These are phyloP conservation scores for Populus pruinosa DNA, from an alignment of 345 rosid species.

Conservation along the genomic window DNA sequence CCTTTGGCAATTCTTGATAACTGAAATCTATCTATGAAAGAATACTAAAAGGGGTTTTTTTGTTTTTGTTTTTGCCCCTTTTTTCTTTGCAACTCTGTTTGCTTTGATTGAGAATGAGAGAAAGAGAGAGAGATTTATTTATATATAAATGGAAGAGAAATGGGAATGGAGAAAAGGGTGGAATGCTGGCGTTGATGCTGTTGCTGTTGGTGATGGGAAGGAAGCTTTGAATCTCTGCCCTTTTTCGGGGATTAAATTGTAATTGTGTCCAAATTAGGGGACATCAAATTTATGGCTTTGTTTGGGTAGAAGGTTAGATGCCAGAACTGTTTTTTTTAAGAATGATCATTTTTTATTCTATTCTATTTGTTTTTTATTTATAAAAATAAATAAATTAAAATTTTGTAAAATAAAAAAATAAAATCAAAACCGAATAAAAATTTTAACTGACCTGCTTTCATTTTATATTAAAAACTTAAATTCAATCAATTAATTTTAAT, in stretches of 20 bases:
- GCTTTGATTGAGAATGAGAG: not conserved
- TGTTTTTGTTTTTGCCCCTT: not conserved
- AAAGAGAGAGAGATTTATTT: not conserved
- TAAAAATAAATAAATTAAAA: too few species aligned
- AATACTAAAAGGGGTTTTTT: not conserved
- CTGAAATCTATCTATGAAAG: not conserved
- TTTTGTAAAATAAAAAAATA: too few species aligned
- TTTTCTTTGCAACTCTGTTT: conserved; percentile 6
- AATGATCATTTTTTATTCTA: too few species aligned
- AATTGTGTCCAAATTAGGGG: not conserved
- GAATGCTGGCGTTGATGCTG: not conserved
- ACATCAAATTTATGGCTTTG: not conserved
- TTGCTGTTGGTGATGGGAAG: not conserved
- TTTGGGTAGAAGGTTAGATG: too few species aligned
- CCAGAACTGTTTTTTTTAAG: rapidly evolving
- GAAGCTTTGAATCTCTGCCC: conserved; percentile 9
- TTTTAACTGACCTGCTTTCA: too few species aligned
- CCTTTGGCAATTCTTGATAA: not conserved
- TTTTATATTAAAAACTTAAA: too few species aligned
- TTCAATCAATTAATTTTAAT: rapidly evolving
- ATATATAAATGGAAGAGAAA: not conserved
- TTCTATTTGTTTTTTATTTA: too few species aligned
- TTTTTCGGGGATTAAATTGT: not conserved
- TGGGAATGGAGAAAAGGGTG: not conserved
- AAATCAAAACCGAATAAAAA: too few species aligned